Percentiles rank a stretch among this genome's conserved stretches.
phyloP scores from a whole-genome alignment of 2,329 filamentous ascomycete genomes.

The Neofusicoccum ribis region DNA sequence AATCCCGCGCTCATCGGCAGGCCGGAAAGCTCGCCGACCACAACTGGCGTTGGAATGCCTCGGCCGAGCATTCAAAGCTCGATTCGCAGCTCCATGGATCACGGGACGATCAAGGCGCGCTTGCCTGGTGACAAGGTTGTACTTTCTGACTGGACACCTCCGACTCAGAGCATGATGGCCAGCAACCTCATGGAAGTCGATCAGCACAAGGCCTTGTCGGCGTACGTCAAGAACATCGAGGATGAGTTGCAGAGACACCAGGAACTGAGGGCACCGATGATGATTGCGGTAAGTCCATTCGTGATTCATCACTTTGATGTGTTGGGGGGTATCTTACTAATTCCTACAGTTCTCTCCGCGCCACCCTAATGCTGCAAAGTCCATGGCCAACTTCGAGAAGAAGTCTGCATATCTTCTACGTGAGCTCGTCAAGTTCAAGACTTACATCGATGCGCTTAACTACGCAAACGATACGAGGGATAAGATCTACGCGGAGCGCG shows the following conservation, averaged over 20 bases:
- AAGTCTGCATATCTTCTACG: slow-evolving; percentile 88
- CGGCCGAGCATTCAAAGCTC: slow-evolving; percentile 62
- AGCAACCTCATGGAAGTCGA: slow-evolving; percentile 76
- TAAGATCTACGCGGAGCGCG: slow-evolving; percentile 61
- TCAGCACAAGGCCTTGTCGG: slow-evolving; percentile 71
- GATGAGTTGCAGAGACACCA: slow-evolving; percentile 85
- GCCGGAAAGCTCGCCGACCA: slow-evolving; percentile 35
- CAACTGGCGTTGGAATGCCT: slow-evolving; percentile 45
- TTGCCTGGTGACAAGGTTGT: slow-evolving; percentile 81
- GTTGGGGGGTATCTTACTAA: not conserved
- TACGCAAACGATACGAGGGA: slow-evolving; percentile 69
- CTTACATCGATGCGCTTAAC: slow-evolving; percentile 84
- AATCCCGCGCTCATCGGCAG: slow-evolving; percentile 51
- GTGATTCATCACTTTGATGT: not conserved
- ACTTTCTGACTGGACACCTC: slow-evolving; percentile 86
- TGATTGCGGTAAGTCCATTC: slow-evolving; percentile 63
- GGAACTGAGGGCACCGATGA: slow-evolving; percentile 80
- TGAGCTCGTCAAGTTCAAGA: slow-evolving; percentile 95
- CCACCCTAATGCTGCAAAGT: slow-evolving; percentile 75
- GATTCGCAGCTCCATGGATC: slow-evolving; percentile 60
- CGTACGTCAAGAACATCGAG: slow-evolving; percentile 84
- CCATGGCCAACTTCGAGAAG: slow-evolving; percentile 95
- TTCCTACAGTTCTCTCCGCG: slow-evolving; percentile 70
- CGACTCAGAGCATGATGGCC: slow-evolving; percentile 85
- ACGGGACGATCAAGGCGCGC: slow-evolving; percentile 60